A percentile compares a stretch with the other conserved stretches of the same genome.
Conservation (phyloP, 768 basidiomycete genomes). For the Lactifluus volemus region DNA sequence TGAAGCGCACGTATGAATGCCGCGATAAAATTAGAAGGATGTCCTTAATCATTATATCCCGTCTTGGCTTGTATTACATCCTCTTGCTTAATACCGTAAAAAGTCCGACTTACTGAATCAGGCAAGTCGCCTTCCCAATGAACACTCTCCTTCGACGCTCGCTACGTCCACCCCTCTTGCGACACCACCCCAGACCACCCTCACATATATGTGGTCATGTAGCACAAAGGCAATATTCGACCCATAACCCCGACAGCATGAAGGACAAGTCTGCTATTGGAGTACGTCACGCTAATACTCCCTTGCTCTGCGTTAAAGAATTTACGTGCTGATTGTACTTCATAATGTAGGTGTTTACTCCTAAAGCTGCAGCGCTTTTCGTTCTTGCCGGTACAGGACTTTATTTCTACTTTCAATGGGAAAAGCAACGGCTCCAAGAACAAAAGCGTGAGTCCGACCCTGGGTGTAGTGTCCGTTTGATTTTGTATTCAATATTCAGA, state of each 20-base stretch:
- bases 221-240: background rate
- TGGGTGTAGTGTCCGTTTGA: background rate
- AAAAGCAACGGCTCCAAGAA: slow-evolving; percentile 73
- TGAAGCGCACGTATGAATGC: slow-evolving; percentile 13
- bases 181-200: background rate
- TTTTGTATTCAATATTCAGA: background rate
- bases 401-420: slow-evolving; percentile 80
- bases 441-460: slow-evolving; percentile 49
- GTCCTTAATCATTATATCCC: no score
- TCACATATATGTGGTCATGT: background rate
- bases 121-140: slow-evolving; percentile 14
- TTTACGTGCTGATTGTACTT: background rate
- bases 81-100: no score
- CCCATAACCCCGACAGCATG: background rate
- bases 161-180: background rate
- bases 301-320: no score
- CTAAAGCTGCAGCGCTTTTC: slow-evolving; percentile 75
- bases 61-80: no score
- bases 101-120: background rate
- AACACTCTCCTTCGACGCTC: slow-evolving; percentile 8
- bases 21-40: background rate
- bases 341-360: slow-evolving; percentile 75
- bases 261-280: slow-evolving; percentile 17
- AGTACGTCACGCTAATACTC: slow-evolving; percentile 5
- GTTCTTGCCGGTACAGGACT: slow-evolving; percentile 74